phyloP scores from a whole-genome alignment of 1,284 basidiomycete species.

The Psilocybe mexicana region DNA sequence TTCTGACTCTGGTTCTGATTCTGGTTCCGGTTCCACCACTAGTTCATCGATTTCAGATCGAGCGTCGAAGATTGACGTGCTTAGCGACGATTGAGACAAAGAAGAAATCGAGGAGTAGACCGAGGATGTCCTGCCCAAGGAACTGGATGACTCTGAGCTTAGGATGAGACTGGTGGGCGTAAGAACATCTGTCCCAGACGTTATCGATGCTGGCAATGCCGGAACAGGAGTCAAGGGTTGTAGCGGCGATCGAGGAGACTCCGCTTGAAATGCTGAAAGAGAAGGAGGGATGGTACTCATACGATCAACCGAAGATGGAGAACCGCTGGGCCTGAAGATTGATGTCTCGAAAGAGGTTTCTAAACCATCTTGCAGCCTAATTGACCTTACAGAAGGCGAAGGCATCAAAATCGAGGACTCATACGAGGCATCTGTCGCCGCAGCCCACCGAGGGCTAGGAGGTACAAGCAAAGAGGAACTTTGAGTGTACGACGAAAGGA shows the following conservation, averaged over 20 bases:
- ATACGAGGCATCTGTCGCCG: constrained; percentile 63
- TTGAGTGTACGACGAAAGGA: constrained; percentile 30
- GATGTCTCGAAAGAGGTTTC: constrained; percentile 68
- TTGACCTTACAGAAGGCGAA: constrained; percentile 62
- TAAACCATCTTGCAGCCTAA: constrained; percentile 54
- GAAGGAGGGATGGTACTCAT: constrained; percentile 45
- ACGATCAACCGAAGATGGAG: constrained; percentile 43
- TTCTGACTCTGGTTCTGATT: constrained; percentile 4
- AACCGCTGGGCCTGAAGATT: constrained; percentile 48
- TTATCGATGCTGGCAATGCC: constrained; percentile 29
- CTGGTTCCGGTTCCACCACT: constrained; percentile 11
- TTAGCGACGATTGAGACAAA: constrained; percentile 37
- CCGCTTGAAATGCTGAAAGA: constrained; percentile 32
- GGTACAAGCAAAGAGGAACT: constrained; percentile 28
- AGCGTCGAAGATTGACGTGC: constrained; percentile 36
- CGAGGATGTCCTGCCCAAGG: constrained; percentile 32
- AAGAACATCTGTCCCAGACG: constrained; percentile 27
- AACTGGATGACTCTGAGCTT: constrained; percentile 26
- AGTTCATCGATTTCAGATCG: constrained; percentile 29
- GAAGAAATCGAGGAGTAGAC: constrained; percentile 32
- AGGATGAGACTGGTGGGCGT: constrained; percentile 35
- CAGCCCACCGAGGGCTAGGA: constrained; percentile 46
- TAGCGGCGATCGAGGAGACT: constrained; percentile 30
- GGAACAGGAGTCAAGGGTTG: constrained; percentile 39
- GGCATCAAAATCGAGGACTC: constrained; percentile 68